Evolutionary conservation across 2,329 filamentous ascomycete genomes (phyloP), one percentile per base, ranked within the genome.

Genomic region (Fusarium irregulare): DNA sequence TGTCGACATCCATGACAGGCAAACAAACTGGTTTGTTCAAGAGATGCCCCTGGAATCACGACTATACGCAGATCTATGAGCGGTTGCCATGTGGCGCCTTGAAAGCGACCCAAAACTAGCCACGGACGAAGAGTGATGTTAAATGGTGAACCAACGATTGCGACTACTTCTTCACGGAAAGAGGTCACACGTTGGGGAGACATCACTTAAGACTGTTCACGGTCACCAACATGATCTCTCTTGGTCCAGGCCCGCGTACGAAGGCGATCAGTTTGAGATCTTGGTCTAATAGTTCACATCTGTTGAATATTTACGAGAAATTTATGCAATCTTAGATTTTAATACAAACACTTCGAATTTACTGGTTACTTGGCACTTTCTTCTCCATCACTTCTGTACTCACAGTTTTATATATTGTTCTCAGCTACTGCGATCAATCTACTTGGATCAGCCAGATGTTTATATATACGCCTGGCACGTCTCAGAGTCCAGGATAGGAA

Each of bases 261-360:
- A 27, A 53, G 25, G 23, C 18, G 10, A 11, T 6, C 9, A 20
- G 25, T 42, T 20, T 21, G n/a, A 12, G 27, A n/a, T 20, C 18
- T n/a, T 27, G 12, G 18, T 28, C 25, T 27, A 47, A 28, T 20
- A 9, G 7, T 21, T 20, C 6, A 28, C 25, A 53, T 53, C 14
- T 53, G 18, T 13, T 18, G n/a, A 25, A 28, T 18, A 42, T 13
- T 18, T 53, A 16, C 23, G n/a, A 20, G 32, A 51, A 41, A 16
- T 6, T 42, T 9, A 41, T 28, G 14, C 10, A 8, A 21, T 42
- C 13, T 27, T 10, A 41, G 14, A 41, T 46, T n/a, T 60, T n/a
- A 60, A 66, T 65, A 48, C 25, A 54, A 65, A 41, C 32, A 49
- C 47, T 23, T 40, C 28, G 18, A 14, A 50, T 41, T 21, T 11